Evolutionary conservation across 1,284 basidiomycete species (phyloP).

Genomic region (Leccinum insigne): DNA sequence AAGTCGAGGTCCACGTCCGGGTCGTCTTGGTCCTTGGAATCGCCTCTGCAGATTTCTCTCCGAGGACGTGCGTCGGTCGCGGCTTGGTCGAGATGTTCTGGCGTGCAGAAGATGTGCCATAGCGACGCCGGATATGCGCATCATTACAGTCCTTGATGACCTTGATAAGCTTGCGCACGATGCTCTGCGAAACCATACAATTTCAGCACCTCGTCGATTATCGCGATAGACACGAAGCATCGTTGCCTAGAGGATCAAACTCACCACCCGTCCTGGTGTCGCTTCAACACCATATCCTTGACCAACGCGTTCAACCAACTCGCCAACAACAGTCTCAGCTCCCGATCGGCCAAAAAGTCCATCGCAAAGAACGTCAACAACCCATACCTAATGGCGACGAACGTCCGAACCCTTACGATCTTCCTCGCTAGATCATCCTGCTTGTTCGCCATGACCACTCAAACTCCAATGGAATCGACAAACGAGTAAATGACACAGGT

Average conservation of each 20-base stretch:
- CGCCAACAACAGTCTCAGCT: slow-evolving; percentile 61
- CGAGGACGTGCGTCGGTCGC: too few species aligned
- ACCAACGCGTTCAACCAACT: slow-evolving; percentile 79
- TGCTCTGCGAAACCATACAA: slow-evolving; percentile 46
- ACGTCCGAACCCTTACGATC: slow-evolving; percentile 83
- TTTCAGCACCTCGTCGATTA: slow-evolving; percentile 10
- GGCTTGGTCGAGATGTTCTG: too few species aligned
- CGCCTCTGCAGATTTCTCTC: too few species aligned
- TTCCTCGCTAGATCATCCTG: slow-evolving; percentile 68
- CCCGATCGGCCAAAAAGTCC: slow-evolving; percentile 82
- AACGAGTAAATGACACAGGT: slow-evolving; percentile 77
- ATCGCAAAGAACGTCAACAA: slow-evolving; percentile 83
- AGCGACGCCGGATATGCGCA: slow-evolving; percentile 39
- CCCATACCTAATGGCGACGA: slow-evolving; percentile 87
- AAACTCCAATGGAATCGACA: slow-evolving; percentile 84
- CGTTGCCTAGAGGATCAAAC: background rate
- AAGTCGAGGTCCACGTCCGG: too few species aligned
- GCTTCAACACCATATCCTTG: slow-evolving; percentile 64
- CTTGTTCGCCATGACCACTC: slow-evolving; percentile 45
- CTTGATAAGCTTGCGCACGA: slow-evolving; percentile 44
- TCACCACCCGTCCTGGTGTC: slow-evolving; percentile 68
- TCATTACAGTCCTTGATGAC: slow-evolving; percentile 65
- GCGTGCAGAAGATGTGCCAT: too few species aligned
- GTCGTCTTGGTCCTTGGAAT: too few species aligned
- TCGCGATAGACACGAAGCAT: background rate